These are phyloP conservation scores for Trametes maxima DNA, from an alignment of 768 basidiomycete genomes.

Conservation along the genomic window DNA sequence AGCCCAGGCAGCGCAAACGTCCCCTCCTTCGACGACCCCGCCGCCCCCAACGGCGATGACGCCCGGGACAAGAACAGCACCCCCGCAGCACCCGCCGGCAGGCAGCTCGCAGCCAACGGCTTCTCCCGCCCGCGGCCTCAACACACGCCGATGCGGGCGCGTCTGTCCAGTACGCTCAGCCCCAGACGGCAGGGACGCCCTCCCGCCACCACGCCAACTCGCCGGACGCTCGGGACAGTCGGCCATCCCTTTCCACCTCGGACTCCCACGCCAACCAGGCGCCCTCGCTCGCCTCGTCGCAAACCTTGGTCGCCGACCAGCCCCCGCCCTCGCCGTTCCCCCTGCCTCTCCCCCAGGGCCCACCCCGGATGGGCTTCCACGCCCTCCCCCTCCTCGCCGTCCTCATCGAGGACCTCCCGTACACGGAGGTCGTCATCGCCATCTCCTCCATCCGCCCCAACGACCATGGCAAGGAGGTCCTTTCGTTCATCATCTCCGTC, in stretches of 20 bases:
- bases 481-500: constrained; percentile 84
- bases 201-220: constrained; percentile 11
- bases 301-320: constrained; percentile 26
- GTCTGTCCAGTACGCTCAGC: constrained; percentile 12
- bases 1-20: constrained; percentile 8
- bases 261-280: constrained; percentile 20
- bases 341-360: constrained; percentile 32
- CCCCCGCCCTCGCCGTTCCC: constrained; percentile 30
- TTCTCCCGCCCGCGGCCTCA: constrained; percentile 44
- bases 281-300: constrained; percentile 23
- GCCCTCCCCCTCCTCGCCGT: constrained; percentile 69
- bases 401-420: constrained; percentile 75
- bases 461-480: constrained; percentile 87
- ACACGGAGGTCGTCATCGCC: constrained; percentile 69
- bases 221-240: constrained; percentile 8
- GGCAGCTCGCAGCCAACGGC: constrained; percentile 50
- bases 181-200: constrained; percentile 19
- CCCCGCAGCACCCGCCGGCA: constrained; percentile 22
- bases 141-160: neutral
- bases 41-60: constrained; percentile 24
- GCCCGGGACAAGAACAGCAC: constrained; percentile 8
- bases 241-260: constrained; percentile 21
- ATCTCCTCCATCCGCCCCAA: constrained; percentile 87
- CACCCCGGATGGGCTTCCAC: constrained; percentile 52
- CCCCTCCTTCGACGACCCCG: constrained; percentile 23